These are phyloP conservation scores for Bacidia gigantensis DNA, from an alignment of 495 filamentous ascomycete genomes.

Conservation along the genomic window DNA sequence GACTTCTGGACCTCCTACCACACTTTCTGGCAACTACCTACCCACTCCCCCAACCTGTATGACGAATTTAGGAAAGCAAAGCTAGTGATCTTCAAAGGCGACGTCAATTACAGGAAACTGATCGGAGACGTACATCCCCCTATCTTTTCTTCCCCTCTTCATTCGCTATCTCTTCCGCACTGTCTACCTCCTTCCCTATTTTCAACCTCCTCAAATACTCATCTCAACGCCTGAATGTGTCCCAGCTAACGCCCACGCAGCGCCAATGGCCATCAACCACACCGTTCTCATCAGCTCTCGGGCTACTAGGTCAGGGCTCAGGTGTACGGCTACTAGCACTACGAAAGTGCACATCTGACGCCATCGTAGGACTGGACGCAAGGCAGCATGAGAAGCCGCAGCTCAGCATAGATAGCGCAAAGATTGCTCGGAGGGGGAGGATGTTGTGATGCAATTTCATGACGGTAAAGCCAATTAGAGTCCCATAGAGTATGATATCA, in stretches of 20 bases:
- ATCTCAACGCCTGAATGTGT: too few relatives aligned
- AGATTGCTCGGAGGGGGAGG: constrained; percentile 85
- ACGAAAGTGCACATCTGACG: constrained; percentile 90
- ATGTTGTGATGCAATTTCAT: constrained; percentile 85
- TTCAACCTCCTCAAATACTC: background rate
- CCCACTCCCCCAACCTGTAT: constrained; percentile 47
- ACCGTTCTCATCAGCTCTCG: constrained; percentile 72
- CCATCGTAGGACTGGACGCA: constrained; percentile 37
- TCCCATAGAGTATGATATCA: background rate
- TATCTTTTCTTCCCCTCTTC: background rate
- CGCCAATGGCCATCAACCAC: constrained; percentile 70
- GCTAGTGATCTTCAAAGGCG: constrained; percentile 93
- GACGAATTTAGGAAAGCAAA: constrained; percentile 73
- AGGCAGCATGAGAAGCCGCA: constrained; percentile 43
- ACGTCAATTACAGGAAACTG: constrained; percentile 89
- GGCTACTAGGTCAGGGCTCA: constrained; percentile 66
- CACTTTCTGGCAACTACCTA: constrained; percentile 75
- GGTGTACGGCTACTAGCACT: constrained; percentile 73
- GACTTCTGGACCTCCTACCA: constrained; percentile 78
- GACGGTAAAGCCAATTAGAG: constrained; percentile 40
- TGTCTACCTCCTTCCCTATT: background rate
- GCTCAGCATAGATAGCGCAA: background rate
- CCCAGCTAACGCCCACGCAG: background rate
- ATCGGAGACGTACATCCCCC: constrained; percentile 50
- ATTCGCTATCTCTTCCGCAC: background rate